Conservation (phyloP, 331 rosid genomes). For the Cydonia oblonga region DNA sequence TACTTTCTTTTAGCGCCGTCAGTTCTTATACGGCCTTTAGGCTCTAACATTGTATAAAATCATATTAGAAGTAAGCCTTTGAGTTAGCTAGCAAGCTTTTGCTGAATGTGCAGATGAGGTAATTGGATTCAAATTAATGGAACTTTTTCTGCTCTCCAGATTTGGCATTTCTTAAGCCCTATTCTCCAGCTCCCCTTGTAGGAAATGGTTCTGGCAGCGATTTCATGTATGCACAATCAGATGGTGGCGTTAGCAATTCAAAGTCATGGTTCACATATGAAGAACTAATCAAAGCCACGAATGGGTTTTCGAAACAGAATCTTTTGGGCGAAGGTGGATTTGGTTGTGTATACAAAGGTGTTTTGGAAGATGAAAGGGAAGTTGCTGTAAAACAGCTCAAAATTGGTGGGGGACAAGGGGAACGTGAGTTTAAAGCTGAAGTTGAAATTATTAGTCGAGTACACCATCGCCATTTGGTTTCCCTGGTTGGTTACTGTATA, state of each 20-base stretch:
- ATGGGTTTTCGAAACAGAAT: conserved; percentile 58
- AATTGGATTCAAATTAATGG: conserved; percentile 7
- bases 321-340: conserved; percentile 98
- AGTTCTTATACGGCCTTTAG: neutral
- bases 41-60: neutral
- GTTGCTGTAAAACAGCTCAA: conserved; percentile 94
- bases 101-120: conserved; percentile 3
- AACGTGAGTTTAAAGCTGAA: conserved; percentile 96
- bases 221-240: conserved; percentile 52
- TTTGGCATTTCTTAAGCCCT: conserved; percentile 60
- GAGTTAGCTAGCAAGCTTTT: neutral
- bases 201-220: conserved; percentile 59
- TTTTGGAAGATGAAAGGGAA: conserved; percentile 65
- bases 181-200: conserved; percentile 42
- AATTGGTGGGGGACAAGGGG: conserved; percentile 94
- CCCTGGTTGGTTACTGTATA: conserved; percentile 91
- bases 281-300: conserved; percentile 72
- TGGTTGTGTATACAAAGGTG: conserved; percentile 95
- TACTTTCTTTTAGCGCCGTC: neutral
- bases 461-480: conserved; percentile 97
- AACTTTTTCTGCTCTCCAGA: conserved; percentile 36
- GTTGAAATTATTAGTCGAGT: conserved; percentile 93
- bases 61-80: conserved; percentile 2
- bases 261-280: conserved; percentile 69
- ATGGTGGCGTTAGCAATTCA: conserved; percentile 63